A percentile compares a stretch with the other conserved stretches of the same genome.
Conservation (phyloP, 768 basidiomycete species). For the Leccinum longicurvipes region DNA sequence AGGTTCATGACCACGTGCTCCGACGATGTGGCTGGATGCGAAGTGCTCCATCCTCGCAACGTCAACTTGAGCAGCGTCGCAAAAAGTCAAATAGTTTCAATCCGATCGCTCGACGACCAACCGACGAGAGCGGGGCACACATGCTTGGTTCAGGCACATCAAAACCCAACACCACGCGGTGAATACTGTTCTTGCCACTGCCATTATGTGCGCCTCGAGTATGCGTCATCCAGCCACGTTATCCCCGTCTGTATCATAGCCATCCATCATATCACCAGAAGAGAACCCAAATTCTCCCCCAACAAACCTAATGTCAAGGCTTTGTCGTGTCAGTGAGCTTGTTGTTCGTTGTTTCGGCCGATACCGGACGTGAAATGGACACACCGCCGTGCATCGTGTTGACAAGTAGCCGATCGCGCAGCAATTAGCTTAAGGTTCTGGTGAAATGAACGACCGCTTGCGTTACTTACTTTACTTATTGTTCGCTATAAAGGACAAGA, state of each 20-base stretch:
- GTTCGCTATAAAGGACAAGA: not conserved
- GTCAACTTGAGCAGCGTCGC: not conserved
- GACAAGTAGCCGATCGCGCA: not conserved
- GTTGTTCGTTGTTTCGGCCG: not conserved
- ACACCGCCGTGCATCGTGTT: not conserved
- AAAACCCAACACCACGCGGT: not conserved
- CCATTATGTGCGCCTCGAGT: not conserved
- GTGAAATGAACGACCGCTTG: not conserved
- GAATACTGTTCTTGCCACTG: not conserved
- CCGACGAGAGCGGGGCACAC: not conserved
- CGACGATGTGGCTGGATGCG: not conserved
- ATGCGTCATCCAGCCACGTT: not conserved
- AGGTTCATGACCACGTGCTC: not conserved
- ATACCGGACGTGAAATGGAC: not conserved
- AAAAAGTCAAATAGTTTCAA: not conserved
- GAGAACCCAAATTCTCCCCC: not conserved
- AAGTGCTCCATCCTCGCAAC: not conserved
- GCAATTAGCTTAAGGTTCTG: not conserved
- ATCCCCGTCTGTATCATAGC: not conserved
- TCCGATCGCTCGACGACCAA: not conserved
- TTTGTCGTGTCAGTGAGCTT: not conserved
- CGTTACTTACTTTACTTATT: not conserved
- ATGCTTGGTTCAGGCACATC: not conserved
- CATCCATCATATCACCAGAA: not conserved
- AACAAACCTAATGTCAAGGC: not conserved